Evolutionary conservation across 805 yeast genomes (phyloP), one percentile per base, ranked within the genome.

Genomic region (Clavispora vitiphila): DNA sequence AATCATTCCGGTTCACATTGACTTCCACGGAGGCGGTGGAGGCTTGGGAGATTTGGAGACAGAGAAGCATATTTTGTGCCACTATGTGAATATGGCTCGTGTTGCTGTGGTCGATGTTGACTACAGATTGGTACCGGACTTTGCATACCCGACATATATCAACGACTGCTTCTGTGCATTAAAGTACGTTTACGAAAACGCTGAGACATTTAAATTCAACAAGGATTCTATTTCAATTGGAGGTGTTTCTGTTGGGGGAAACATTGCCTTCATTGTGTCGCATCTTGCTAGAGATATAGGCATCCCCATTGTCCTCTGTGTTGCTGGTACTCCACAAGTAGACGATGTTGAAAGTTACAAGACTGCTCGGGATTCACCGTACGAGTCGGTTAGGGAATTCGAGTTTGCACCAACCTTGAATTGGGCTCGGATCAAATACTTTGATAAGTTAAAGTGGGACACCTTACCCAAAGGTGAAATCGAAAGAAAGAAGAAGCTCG

Each of bases 11-110:
- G 63, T 60, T 15, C 58, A 55, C 30, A 41, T 58, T 9, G 58
- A 62, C 50, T 60, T 46, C 46, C 67, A 62, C 39, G 65, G 67
- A 22, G 67, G 67, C 18, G 67, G 66, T 10, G 59, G 62, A 55
- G 66, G 58, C 10, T 46, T 60, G 24, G 65, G 65, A 11, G 62
- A 55, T 35, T 46, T 60, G 20, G 58, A 58, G 23, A 57, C 64
- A 1, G 65, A 61, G 31, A 43, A 54, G 10, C 62, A 59, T 30
- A 43, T 58, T 8, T 39, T 59, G 35, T 53, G 54, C 36, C 62
- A 60, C 39, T 59, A 55, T 42, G 58, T 51, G 25, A 39, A 46
- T 9, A 38, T 43, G 30, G 54, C 61, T 7, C 43, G 47, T 16
- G 42, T 59, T 34, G 61, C 58, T 8, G 61, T 60, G 15, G 53